Percentiles rank a stretch among this genome's conserved stretches.
phyloP scores from a whole-genome alignment of 2,329 filamentous ascomycete species.

The Colletotrichum cordylinicola region DNA sequence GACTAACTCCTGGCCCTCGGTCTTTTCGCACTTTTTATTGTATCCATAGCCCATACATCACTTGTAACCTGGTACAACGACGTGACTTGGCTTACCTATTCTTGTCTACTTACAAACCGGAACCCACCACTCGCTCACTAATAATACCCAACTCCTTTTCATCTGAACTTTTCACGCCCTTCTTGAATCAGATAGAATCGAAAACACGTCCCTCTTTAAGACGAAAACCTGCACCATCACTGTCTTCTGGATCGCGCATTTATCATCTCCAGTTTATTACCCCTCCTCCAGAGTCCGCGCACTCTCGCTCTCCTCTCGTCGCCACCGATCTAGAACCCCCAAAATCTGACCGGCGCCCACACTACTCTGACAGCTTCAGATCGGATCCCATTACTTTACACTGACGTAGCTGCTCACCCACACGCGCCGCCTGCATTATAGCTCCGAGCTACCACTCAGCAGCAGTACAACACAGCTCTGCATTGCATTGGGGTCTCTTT shows the following conservation, averaged over 20 bases:
- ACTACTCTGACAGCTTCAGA: neutral
- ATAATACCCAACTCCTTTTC: neutral
- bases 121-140: neutral
- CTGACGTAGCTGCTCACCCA: slow-evolving; percentile 8
- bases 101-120: neutral
- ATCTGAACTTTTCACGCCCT: neutral
- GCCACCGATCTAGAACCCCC: slow-evolving; percentile 3
- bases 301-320: neutral
- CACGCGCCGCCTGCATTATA: neutral
- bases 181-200: neutral
- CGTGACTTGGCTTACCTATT: slow-evolving; percentile 1
- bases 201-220: neutral
- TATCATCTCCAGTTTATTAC: slow-evolving; percentile 14
- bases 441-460: neutral
- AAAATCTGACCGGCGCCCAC: slow-evolving; percentile 5
- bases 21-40: neutral
- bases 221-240: neutral
- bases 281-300: neutral
- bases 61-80: neutral
- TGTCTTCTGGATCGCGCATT: neutral
- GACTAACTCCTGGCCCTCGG: neutral
- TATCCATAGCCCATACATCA: neutral
- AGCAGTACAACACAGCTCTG: slow-evolving; percentile 3
- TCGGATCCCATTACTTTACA: neutral
- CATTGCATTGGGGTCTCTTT: neutral